A percentile compares a stretch with the other conserved stretches of the same genome.
These are phyloP conservation scores for Aspergillus diversus DNA, from an alignment of 495 filamentous ascomycete genomes.

Conservation along the genomic window DNA sequence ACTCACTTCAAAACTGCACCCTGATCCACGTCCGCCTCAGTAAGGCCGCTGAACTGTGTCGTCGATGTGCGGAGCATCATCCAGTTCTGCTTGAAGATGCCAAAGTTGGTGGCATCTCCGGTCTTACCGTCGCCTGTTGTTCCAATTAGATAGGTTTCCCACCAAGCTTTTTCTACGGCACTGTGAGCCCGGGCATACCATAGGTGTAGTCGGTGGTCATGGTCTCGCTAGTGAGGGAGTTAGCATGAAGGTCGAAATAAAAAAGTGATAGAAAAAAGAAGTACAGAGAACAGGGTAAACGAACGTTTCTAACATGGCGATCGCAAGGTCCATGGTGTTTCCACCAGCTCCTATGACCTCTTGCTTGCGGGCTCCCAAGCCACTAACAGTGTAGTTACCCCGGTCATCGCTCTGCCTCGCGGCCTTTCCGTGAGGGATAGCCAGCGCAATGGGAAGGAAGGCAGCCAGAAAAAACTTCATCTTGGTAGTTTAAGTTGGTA, in stretches of 20 bases:
- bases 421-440: background rate
- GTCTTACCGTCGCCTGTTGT: slow-evolving; percentile 34
- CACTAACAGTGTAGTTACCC: slow-evolving; percentile 34
- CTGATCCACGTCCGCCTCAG: slow-evolving; percentile 23
- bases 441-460: background rate
- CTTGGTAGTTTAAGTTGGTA: background rate
- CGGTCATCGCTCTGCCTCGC: slow-evolving; percentile 19
- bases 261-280: background rate
- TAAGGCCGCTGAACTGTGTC: slow-evolving; percentile 30
- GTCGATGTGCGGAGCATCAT: slow-evolving; percentile 38
- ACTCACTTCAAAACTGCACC: slow-evolving; percentile 36
- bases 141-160: slow-evolving; percentile 1
- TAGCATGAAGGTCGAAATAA: background rate
- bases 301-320: slow-evolving; percentile 48
- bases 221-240: slow-evolving; percentile 21
- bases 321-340: slow-evolving; percentile 42
- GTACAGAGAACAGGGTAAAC: background rate
- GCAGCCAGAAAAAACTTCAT: background rate
- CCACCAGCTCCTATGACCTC: slow-evolving; percentile 37
- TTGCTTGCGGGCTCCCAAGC: slow-evolving; percentile 41
- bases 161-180: background rate
- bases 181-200: slow-evolving; percentile 22
- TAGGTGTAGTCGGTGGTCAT: slow-evolving; percentile 44
- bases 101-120: slow-evolving; percentile 36
- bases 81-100: slow-evolving; percentile 47